Evolutionary conservation across 331 rosid species (phyloP).

Genomic region (Erythrophleum ivorense): DNA sequence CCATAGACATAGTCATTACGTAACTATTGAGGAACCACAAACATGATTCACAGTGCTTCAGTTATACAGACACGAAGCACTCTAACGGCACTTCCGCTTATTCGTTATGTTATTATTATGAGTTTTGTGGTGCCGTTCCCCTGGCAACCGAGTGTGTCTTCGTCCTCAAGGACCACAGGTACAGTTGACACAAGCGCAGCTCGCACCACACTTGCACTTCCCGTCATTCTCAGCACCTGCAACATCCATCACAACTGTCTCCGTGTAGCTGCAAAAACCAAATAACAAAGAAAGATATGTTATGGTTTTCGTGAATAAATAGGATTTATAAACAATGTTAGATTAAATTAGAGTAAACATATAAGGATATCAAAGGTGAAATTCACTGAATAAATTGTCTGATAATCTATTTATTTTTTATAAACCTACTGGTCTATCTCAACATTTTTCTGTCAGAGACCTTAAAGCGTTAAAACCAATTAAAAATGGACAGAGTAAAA

Average conservation of each 20-base stretch:
- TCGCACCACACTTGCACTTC: constrained; percentile 3
- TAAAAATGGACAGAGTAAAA: too few species aligned
- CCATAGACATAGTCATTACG: not conserved
- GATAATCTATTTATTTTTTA: too few species aligned
- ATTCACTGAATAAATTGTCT: too few species aligned
- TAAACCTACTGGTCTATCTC: too few species aligned
- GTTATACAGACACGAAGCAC: not conserved
- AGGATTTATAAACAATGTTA: too few species aligned
- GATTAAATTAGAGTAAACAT: too few species aligned
- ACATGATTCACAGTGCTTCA: not conserved
- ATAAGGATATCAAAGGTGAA: too few species aligned
- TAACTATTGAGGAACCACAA: not conserved
- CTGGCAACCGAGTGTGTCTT: too few species aligned
- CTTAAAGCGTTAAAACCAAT: not conserved
- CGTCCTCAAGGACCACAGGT: too few species aligned
- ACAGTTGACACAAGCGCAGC: not conserved
- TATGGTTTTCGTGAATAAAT: not conserved
- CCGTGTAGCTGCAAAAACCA: not conserved
- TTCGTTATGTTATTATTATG: not conserved
- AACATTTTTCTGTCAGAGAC: not conserved
- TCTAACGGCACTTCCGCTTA: not conserved
- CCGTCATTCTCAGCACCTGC: constrained; percentile 14
- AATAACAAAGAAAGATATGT: too few species aligned
- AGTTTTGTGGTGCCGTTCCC: too few species aligned
- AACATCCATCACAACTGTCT: not conserved